Evolutionary conservation across 2,329 filamentous ascomycete species (phyloP).

Genomic region (Pseudogymnoascus sp.): DNA sequence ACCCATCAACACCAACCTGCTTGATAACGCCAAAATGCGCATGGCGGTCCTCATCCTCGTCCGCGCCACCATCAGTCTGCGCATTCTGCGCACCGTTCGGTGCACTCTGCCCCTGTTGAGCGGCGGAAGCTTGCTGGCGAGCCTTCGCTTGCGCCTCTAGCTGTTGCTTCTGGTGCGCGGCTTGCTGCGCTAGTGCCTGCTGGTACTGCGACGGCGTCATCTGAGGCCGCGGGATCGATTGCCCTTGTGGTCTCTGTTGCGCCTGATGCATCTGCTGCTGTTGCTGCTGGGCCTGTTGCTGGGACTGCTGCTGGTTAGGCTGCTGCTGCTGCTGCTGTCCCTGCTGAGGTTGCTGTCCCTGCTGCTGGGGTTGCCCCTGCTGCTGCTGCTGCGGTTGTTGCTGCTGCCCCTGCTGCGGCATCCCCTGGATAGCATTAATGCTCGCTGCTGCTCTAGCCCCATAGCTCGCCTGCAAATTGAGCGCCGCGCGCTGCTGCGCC

Average conservation of each 20-base stretch:
- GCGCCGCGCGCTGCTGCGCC: conserved; percentile 48
- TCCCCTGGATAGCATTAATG: conserved; percentile 51
- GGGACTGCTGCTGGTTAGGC: conserved; percentile 16
- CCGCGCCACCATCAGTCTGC: conserved; percentile 70
- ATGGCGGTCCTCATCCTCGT: conserved; percentile 40
- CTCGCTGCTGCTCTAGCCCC: conserved; percentile 58
- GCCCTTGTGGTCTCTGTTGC: conserved; percentile 19
- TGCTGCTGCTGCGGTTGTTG: conserved; percentile 21
- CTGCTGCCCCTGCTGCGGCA: conserved; percentile 26
- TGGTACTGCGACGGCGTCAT: conserved; percentile 17
- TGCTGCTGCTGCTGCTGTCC: conserved; percentile 27
- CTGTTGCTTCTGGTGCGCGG: conserved; percentile 28
- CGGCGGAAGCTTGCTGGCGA: conserved; percentile 18
- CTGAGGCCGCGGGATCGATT: conserved; percentile 14
- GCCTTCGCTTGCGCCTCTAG: conserved; percentile 21
- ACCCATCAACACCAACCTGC: conserved; percentile 46
- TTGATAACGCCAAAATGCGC: conserved; percentile 46
- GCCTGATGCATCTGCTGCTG: conserved; percentile 22
- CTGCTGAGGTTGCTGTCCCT: conserved; percentile 16
- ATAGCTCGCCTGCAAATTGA: conserved; percentile 52
- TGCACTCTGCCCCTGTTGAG: conserved; percentile 27
- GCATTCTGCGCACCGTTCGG: conserved; percentile 41
- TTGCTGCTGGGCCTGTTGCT: conserved; percentile 18
- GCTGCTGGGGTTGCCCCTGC: conserved; percentile 24
- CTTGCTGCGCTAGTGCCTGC: conserved; percentile 26